phyloP scores from a whole-genome alignment of 2,329 filamentous ascomycete species.

The Xylaria sp. region DNA sequence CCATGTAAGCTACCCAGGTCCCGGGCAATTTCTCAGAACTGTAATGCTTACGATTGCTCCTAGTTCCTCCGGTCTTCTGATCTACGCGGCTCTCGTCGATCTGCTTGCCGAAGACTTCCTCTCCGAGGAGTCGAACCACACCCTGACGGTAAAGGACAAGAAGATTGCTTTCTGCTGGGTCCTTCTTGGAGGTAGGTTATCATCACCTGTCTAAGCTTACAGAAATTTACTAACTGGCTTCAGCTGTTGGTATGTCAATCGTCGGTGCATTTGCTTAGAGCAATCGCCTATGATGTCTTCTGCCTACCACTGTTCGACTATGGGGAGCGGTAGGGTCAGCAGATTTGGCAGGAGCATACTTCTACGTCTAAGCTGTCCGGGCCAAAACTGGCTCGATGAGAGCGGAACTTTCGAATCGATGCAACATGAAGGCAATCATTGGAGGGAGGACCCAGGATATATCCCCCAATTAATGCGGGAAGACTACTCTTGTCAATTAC shows the following conservation, averaged over 20 bases:
- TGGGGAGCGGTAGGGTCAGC: neutral
- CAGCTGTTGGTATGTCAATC: slow-evolving; percentile 50
- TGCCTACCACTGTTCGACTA: slow-evolving; percentile 3
- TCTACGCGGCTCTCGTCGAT: slow-evolving; percentile 66
- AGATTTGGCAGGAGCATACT: neutral
- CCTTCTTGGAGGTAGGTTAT: slow-evolving; percentile 52
- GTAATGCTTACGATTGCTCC: slow-evolving; percentile 3
- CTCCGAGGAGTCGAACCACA: slow-evolving; percentile 56
- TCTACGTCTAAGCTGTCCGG: slow-evolving; percentile 2
- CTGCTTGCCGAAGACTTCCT: slow-evolving; percentile 67
- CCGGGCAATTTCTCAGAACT: neutral
- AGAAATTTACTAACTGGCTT: slow-evolving; percentile 12
- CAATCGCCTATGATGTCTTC: neutral
- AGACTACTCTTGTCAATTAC: slow-evolving; percentile 16
- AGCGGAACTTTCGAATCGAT: slow-evolving; percentile 3
- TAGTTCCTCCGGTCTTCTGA: slow-evolving; percentile 61
- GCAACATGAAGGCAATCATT: slow-evolving; percentile 6
- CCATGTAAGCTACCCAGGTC: slow-evolving; percentile 51
- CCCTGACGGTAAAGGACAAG: slow-evolving; percentile 56
- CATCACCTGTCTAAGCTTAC: neutral
- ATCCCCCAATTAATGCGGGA: slow-evolving; percentile 3
- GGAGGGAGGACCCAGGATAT: slow-evolving; percentile 10
- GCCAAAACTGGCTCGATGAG: neutral
- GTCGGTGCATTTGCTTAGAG: slow-evolving; percentile 50
- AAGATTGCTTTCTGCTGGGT: slow-evolving; percentile 56